Percentiles rank a stretch among this genome's conserved stretches.
Evolutionary conservation across 805 yeast species (phyloP).

Genomic region (Starmerella stellata): DNA sequence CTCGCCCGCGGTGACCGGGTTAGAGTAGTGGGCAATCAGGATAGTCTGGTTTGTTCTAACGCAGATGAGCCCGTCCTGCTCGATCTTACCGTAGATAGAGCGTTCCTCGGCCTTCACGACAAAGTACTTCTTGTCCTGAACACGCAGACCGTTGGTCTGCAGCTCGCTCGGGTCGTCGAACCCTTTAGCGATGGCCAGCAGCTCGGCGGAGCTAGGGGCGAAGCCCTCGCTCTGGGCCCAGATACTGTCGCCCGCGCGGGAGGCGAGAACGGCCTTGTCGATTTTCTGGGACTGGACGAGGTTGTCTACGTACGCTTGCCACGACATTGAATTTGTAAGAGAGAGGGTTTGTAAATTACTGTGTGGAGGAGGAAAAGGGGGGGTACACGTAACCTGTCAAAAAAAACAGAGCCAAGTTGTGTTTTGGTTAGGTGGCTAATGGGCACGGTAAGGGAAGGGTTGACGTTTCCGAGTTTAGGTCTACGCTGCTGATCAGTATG

Average conservation of each 20-base stretch:
- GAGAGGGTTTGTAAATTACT: too few relatives aligned
- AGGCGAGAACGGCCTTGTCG: conserved; percentile 83
- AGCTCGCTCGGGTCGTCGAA: conserved; percentile 61
- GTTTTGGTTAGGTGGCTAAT: too few relatives aligned
- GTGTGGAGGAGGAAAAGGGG: too few relatives aligned
- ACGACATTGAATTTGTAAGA: conserved; percentile 17
- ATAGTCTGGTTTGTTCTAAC: conserved; percentile 91
- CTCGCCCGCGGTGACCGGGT: conserved; percentile 77
- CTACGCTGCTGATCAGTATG: too few relatives aligned
- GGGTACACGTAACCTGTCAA: too few relatives aligned
- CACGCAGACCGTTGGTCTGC: conserved; percentile 73
- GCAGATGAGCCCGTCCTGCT: conserved; percentile 70
- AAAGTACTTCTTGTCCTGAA: conserved; percentile 74
- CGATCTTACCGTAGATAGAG: conserved; percentile 81
- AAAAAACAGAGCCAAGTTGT: too few relatives aligned
- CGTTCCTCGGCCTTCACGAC: conserved; percentile 77
- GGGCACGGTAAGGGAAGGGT: too few relatives aligned
- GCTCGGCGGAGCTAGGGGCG: conserved; percentile 48
- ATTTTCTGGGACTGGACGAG: conserved; percentile 70
- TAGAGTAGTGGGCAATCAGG: conserved; percentile 74
- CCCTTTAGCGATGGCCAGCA: conserved; percentile 55
- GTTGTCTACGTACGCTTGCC: conserved; percentile 84
- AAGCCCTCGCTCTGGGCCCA: conserved; percentile 79
- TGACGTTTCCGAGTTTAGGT: too few relatives aligned
- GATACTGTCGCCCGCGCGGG: conserved; percentile 81